Percentiles rank a stretch among this genome's conserved stretches.
phyloP scores from a whole-genome alignment of 1,284 basidiomycete genomes.

The Tylopilus sp. region DNA sequence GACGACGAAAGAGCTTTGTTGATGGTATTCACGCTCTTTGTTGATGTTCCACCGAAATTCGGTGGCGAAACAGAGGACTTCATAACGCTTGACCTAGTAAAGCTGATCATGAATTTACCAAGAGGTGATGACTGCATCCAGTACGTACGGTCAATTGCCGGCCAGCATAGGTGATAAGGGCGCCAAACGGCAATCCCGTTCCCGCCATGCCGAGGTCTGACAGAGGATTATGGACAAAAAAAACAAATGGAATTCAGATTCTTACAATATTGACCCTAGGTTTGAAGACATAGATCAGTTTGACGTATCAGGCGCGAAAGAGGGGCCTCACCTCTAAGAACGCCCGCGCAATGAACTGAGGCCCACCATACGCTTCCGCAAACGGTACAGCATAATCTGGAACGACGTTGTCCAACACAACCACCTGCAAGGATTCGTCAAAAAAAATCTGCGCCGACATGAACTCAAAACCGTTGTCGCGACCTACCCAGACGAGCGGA shows the following conservation, averaged over 20 bases:
- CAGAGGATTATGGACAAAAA: background rate
- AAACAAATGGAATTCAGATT: background rate
- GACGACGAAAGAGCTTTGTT: slow-evolving; percentile 24
- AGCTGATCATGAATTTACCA: background rate
- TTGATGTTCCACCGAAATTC: slow-evolving; percentile 29
- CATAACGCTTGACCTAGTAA: slow-evolving; percentile 28
- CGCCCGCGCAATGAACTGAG: slow-evolving; percentile 32
- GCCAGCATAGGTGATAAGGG: slow-evolving; percentile 22
- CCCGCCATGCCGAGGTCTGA: slow-evolving; percentile 32
- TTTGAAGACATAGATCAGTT: background rate
- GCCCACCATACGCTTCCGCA: slow-evolving; percentile 26
- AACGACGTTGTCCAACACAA: slow-evolving; percentile 31
- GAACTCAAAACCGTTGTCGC: background rate
- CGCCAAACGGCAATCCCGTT: slow-evolving; percentile 28
- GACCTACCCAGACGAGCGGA: slow-evolving; percentile 28
- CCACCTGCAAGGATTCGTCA: slow-evolving; percentile 16
- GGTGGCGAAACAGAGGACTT: slow-evolving; percentile 31
- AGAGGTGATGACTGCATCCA: background rate
- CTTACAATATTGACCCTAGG: slow-evolving; percentile 32
- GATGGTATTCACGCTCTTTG: slow-evolving; percentile 1
- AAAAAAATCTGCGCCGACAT: background rate
- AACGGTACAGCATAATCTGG: slow-evolving; percentile 32
- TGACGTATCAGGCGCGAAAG: background rate
- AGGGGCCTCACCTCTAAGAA: slow-evolving; percentile 21
- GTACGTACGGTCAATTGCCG: slow-evolving; percentile 27